Evolutionary conservation across 2,329 filamentous ascomycete species (phyloP).

Genomic region (Emericellopsis cladophorae): DNA sequence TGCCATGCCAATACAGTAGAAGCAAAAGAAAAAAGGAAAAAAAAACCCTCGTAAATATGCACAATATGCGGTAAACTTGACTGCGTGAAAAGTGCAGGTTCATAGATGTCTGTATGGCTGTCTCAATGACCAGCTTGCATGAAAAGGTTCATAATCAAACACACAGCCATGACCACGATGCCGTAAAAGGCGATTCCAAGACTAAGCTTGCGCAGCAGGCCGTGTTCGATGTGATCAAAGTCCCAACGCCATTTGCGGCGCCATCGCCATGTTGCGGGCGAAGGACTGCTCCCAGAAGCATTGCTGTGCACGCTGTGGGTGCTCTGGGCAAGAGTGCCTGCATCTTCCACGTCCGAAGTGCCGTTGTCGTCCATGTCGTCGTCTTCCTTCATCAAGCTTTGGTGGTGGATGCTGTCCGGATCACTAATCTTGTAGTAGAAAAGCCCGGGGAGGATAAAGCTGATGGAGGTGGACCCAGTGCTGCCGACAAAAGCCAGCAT

Average conservation of each 20-base stretch:
- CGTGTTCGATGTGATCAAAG: conserved; percentile 50
- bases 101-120: background rate
- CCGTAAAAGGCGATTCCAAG: conserved; percentile 75
- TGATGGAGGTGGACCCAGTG: conserved; percentile 90
- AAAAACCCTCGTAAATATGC: background rate
- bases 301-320: conserved; percentile 30
- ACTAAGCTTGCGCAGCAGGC: conserved; percentile 57
- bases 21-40: background rate
- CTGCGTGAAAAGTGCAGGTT: background rate
- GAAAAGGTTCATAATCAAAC: conserved; percentile 74
- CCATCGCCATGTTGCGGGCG: conserved; percentile 32
- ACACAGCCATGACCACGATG: conserved; percentile 76
- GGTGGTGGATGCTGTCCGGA: conserved; percentile 76
- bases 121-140: conserved; percentile 38
- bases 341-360: conserved; percentile 37
- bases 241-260: conserved; percentile 46
- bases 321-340: conserved; percentile 29
- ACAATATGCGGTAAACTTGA: background rate
- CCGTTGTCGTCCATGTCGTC: conserved; percentile 60
- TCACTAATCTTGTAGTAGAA: conserved; percentile 99
- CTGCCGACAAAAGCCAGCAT: conserved; percentile 92
- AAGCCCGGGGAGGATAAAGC: conserved; percentile 87
- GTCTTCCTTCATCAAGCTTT: conserved; percentile 79
- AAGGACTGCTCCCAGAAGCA: conserved; percentile 17
- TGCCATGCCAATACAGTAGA: background rate